Conservation (phyloP, 345 rosid species). For the Arabis alpina region DNA sequence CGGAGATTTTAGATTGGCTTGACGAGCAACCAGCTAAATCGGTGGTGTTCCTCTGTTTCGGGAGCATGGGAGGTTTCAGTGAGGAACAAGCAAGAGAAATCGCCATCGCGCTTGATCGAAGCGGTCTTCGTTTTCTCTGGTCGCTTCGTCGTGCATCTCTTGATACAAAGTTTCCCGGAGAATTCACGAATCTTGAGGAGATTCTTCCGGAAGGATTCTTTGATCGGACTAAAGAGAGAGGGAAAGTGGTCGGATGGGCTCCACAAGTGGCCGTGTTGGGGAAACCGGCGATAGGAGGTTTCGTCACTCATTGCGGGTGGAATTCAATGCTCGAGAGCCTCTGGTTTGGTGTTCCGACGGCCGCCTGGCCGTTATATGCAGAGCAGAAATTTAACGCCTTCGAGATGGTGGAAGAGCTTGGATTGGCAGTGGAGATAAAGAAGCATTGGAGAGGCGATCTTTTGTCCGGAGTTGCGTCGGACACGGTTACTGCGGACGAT, state of each 20-base stretch:
- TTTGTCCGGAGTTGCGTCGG: not conserved
- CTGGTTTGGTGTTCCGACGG: constrained; percentile 58
- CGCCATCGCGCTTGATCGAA: constrained; percentile 47
- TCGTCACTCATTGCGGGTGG: constrained; percentile 69
- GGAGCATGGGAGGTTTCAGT: constrained; percentile 62
- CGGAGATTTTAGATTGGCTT: constrained; percentile 55
- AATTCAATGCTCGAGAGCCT: constrained; percentile 59
- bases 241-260: constrained; percentile 60
- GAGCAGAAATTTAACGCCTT: constrained; percentile 72
- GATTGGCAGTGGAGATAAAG: constrained; percentile 49
- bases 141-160: constrained; percentile 47
- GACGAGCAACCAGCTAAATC: constrained; percentile 54
- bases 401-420: constrained; percentile 46
- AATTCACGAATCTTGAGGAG: constrained; percentile 28
- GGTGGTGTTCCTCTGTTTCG: constrained; percentile 70
- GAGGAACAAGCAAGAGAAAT: constrained; percentile 53
- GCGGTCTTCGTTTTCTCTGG: constrained; percentile 56
- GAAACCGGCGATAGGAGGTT: constrained; percentile 53
- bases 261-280: constrained; percentile 50
- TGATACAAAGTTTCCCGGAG: constrained; percentile 31
- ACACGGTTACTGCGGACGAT: constrained; percentile 35
- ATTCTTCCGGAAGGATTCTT: constrained; percentile 54
- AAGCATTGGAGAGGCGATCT: constrained; percentile 39
- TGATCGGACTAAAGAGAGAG: constrained; percentile 42
- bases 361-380: constrained; percentile 55